These are phyloP conservation scores for Naganishia antarctica DNA, from an alignment of 768 basidiomycete species.

Conservation along the genomic window DNA sequence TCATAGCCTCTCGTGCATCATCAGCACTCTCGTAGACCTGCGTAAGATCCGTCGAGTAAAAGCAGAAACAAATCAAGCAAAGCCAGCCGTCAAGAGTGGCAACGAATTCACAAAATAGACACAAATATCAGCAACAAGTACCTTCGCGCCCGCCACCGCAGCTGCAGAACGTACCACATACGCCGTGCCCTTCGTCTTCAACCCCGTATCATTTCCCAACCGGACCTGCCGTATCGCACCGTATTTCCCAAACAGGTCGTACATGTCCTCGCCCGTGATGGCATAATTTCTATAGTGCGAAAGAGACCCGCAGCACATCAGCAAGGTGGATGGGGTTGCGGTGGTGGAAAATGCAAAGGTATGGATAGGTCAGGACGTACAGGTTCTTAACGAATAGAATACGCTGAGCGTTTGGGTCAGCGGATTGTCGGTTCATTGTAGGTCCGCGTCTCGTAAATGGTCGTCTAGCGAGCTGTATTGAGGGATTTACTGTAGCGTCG, in stretches of 20 bases:
- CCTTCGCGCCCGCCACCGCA: not conserved
- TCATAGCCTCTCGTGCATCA: conserved; percentile 92
- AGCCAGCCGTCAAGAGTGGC: not conserved
- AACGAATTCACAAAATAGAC: not conserved
- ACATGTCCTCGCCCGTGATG: conserved; percentile 72
- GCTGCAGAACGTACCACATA: conserved; percentile 73
- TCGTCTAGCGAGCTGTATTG: no score
- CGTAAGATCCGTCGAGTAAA: not conserved
- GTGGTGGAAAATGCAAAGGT: not conserved
- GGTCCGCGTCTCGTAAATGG: no score
- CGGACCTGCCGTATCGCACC: conserved; percentile 93
- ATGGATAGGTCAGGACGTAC: conserved; percentile 31
- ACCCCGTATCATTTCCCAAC: conserved; percentile 68
- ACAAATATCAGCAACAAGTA: not conserved
- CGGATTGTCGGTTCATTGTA: conserved; percentile 33
- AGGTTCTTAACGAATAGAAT: conserved; percentile 48
- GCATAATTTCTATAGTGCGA: conserved; percentile 42
- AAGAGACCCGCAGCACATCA: not conserved
- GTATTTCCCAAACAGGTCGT: conserved; percentile 95
- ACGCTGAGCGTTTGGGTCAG: conserved; percentile 44
- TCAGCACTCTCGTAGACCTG: conserved; percentile 46
- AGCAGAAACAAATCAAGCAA: not conserved
- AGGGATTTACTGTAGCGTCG: no score
- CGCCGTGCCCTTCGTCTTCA: conserved; percentile 90
- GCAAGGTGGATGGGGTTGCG: not conserved